Conservation (phyloP, 73 alveolate species). For the Symbiodinium natans region DNA sequence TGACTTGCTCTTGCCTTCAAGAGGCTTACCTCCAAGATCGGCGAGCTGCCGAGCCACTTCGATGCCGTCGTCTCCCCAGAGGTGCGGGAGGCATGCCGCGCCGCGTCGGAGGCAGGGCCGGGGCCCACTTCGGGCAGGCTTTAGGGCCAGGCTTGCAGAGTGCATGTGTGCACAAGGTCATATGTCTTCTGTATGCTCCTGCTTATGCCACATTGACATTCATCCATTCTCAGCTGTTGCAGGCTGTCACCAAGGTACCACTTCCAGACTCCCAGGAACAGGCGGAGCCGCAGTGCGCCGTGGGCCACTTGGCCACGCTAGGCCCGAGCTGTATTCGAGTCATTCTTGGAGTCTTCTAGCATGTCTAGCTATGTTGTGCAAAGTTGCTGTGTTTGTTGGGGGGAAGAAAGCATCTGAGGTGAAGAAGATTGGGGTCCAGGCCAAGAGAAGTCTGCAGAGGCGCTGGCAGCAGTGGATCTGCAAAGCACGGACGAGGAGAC, state of each 20-base stretch:
- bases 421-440: constrained; percentile 71
- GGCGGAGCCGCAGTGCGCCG: constrained; percentile 32
- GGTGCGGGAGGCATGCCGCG: constrained; percentile 78
- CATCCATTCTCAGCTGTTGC: background rate
- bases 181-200: background rate
- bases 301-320: background rate
- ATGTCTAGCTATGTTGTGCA: constrained; percentile 9
- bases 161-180: background rate
- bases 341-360: constrained; percentile 4
- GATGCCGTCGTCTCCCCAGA: constrained; percentile 51
- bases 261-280: constrained; percentile 27
- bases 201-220: background rate
- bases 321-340: constrained; percentile 5
- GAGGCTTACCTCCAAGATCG: constrained; percentile 69
- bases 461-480: constrained; percentile 47
- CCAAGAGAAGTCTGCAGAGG: constrained; percentile 38
- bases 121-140: background rate
- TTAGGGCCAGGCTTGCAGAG: background rate
- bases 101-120: constrained; percentile 44
- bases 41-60: constrained; percentile 60
- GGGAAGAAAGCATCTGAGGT: no score
- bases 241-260: constrained; percentile 77
- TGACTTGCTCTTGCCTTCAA: background rate
- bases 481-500: constrained; percentile 68
- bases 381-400: background rate